phyloP scores from a whole-genome alignment of 768 basidiomycete species.

The Naganishia vaughanmartiniae region DNA sequence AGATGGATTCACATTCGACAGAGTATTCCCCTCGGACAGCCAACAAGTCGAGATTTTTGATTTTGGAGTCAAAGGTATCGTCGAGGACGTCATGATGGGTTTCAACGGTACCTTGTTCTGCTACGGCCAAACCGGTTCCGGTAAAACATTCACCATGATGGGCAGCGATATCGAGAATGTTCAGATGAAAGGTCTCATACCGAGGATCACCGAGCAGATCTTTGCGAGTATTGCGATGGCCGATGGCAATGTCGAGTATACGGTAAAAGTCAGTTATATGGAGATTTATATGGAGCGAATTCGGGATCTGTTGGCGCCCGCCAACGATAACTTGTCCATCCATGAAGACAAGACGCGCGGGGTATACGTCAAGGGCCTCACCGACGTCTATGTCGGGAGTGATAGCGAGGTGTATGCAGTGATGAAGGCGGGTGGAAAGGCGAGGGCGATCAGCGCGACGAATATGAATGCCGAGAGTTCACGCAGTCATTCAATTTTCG shows the following conservation, averaged over 20 bases:
- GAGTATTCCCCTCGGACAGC: slow-evolving; percentile 89
- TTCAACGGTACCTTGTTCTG: slow-evolving; percentile 93
- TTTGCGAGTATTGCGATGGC: slow-evolving; percentile 96
- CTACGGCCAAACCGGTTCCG: slow-evolving; percentile 53
- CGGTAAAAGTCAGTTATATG: slow-evolving; percentile 99
- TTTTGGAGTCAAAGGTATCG: slow-evolving; percentile 96
- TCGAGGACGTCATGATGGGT: slow-evolving; percentile 95
- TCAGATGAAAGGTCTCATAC: slow-evolving; percentile 93
- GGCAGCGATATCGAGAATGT: slow-evolving; percentile 86
- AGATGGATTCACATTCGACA: slow-evolving; percentile 96
- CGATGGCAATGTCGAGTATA: slow-evolving; percentile 90
- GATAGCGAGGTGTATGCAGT: slow-evolving; percentile 96
- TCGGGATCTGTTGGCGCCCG: slow-evolving; percentile 88
- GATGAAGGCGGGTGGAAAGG: slow-evolving; percentile 91
- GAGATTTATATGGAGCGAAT: slow-evolving; percentile 98
- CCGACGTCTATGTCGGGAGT: slow-evolving; percentile 96
- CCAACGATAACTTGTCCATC: slow-evolving; percentile 96
- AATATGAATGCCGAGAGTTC: slow-evolving; percentile 99
- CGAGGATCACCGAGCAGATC: slow-evolving; percentile 97
- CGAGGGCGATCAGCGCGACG: slow-evolving; percentile 87
- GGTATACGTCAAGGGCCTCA: slow-evolving; percentile 95
- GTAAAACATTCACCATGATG: slow-evolving; percentile 74
- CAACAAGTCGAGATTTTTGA: slow-evolving; percentile 93
- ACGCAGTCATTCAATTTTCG: slow-evolving; percentile 97
- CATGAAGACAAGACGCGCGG: slow-evolving; percentile 98